Conservation (phyloP, 257 asterid genomes). For the Solanum chilense region DNA sequence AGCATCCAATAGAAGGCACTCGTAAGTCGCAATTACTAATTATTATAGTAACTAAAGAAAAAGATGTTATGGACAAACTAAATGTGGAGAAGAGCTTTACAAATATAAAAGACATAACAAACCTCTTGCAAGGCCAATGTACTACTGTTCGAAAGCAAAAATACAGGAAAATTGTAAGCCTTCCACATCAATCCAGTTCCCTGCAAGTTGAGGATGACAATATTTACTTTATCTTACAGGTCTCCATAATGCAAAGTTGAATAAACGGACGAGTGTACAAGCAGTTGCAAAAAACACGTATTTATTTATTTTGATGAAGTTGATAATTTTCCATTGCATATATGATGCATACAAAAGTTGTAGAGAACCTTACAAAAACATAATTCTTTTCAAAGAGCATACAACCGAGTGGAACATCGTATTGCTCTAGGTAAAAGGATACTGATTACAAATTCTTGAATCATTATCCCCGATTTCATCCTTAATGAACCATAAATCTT, state of each 20-base stretch:
- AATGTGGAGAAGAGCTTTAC: background rate
- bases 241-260: background rate
- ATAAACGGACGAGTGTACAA: background rate
- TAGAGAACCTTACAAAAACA: background rate
- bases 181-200: constrained; percentile 99
- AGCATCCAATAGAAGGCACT: background rate
- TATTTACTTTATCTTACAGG: background rate
- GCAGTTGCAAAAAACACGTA: background rate
- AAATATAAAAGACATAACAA: background rate
- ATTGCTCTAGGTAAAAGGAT: background rate
- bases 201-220: constrained; percentile 31
- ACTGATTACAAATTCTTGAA: background rate
- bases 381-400: background rate
- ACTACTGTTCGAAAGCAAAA: constrained; percentile 70
- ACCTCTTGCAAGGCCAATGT: constrained; percentile 73
- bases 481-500: background rate
- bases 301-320: background rate
- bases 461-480: background rate
- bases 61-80: background rate
- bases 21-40: background rate
- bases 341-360: background rate
- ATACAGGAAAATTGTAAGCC: constrained; percentile 79
- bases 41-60: background rate
- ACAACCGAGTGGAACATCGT: background rate
- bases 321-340: background rate